Conservation (phyloP, 352 stramenopile species). For the Ophiocytium majus region DNA sequence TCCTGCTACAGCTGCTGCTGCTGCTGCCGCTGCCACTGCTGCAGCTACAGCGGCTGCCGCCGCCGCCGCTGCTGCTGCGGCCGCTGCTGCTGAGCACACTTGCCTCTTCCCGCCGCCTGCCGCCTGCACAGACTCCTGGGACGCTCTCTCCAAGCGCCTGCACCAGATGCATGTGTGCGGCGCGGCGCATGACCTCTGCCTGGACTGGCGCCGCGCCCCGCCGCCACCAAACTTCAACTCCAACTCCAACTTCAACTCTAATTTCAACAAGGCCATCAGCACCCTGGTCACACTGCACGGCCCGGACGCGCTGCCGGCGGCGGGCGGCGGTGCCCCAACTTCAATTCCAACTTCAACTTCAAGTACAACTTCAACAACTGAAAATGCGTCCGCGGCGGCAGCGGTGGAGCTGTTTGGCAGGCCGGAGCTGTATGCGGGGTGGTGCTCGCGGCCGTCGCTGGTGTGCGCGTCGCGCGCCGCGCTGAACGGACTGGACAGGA, state of each 20-base stretch:
- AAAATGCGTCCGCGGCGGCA: not conserved
- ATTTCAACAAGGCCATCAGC: not conserved
- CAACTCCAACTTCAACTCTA: conserved; percentile 5
- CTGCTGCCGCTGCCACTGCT: too few relatives aligned
- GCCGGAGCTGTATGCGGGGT: not conserved
- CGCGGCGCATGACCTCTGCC: too few relatives aligned
- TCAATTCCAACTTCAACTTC: not conserved
- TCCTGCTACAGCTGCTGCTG: too few relatives aligned
- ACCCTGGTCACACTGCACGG: not conserved
- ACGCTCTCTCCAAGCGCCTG: too few relatives aligned
- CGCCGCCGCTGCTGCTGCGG: too few relatives aligned
- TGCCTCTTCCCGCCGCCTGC: too few relatives aligned
- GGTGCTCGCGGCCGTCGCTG: not conserved
- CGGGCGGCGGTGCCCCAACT: not conserved
- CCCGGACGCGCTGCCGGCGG: not conserved
- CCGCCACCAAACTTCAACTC: too few relatives aligned
- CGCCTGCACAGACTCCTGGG: too few relatives aligned
- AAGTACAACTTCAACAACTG: not conserved
- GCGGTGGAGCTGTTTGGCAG: not conserved
- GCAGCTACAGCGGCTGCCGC: too few relatives aligned
- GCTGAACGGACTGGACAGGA: not conserved
- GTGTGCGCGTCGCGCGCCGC: not conserved
- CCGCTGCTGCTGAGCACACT: too few relatives aligned
- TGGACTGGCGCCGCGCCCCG: too few relatives aligned
- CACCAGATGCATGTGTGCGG: too few relatives aligned